Evolutionary conservation across 768 basidiomycete genomes (phyloP).

Genomic region (Lactarius hengduanensis): DNA sequence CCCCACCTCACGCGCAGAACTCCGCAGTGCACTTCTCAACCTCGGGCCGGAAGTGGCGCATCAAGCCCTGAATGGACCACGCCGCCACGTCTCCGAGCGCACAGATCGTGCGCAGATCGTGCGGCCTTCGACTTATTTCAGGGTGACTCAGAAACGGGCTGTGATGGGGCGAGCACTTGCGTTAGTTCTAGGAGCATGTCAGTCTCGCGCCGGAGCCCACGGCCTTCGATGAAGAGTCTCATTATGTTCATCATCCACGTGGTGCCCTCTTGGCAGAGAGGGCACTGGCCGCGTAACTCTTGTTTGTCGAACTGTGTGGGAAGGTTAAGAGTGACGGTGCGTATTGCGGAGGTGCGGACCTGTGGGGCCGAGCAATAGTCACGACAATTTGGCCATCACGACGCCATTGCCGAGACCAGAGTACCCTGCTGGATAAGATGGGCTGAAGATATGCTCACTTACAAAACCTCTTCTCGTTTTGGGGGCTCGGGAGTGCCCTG

Average conservation of each 20-base stretch:
- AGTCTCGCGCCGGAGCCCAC: constrained; percentile 88
- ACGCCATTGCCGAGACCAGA: constrained; percentile 99
- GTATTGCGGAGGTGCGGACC: constrained; percentile 36
- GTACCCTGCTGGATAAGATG: constrained; percentile 43
- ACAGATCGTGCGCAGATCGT: constrained; percentile 98
- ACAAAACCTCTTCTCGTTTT: constrained; percentile 87
- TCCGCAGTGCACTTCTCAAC: constrained; percentile 84
- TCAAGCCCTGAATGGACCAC: constrained; percentile 97
- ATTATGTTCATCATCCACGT: constrained; percentile 99
- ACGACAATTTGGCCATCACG: constrained; percentile 96
- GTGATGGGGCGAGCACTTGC: constrained; percentile 42
- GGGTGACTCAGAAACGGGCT: background rate
- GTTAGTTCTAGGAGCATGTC: constrained; percentile 97
- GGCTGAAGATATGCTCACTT: constrained; percentile 37
- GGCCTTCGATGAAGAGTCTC: constrained; percentile 90
- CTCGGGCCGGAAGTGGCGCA: constrained; percentile 96
- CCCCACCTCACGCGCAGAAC: constrained; percentile 73
- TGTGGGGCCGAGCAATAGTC: constrained; percentile 92
- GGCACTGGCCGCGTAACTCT: constrained; percentile 73
- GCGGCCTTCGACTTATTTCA: constrained; percentile 91
- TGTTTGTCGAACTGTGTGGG: constrained; percentile 33
- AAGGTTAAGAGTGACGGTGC: background rate
- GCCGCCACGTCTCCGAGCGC: constrained; percentile 98
- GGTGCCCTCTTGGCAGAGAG: constrained; percentile 82
- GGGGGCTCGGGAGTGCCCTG: constrained; percentile 80